These are phyloP conservation scores for Trichoderma parareesei DNA, from an alignment of 495 filamentous ascomycete genomes.

Conservation along the genomic window DNA sequence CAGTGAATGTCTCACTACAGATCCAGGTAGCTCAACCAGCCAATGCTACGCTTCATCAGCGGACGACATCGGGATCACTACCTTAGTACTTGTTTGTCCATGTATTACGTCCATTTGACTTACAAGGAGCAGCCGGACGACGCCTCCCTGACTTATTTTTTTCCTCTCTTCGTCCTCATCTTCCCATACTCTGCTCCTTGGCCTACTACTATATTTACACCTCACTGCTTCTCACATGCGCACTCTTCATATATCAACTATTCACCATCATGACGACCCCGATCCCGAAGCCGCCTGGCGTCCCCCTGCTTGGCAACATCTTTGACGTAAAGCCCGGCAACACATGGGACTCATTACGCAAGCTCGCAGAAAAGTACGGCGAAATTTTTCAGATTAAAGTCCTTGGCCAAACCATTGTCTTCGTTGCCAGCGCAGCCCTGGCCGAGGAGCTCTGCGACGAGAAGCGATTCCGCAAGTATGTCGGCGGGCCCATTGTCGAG, in stretches of 20 bases:
- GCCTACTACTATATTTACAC: background rate
- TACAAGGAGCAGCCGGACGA: background rate
- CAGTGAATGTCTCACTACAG: constrained; percentile 3
- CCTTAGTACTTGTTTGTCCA: background rate
- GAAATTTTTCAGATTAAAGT: constrained; percentile 56
- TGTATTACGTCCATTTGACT: background rate
- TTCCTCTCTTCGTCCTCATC: background rate
- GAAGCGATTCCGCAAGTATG: constrained; percentile 43
- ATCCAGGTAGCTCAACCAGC: background rate
- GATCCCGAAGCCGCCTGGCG: constrained; percentile 58
- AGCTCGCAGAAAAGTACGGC: constrained; percentile 45
- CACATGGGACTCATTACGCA: constrained; percentile 53
- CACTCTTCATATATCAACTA: too few species aligned
- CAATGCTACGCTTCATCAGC: background rate
- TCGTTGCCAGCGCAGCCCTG: constrained; percentile 55
- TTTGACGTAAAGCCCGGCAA: constrained; percentile 51
- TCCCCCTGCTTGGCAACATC: constrained; percentile 63
- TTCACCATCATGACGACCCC: constrained; percentile 31
- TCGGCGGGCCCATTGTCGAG: constrained; percentile 41
- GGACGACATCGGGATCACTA: background rate
- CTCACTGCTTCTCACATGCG: too few species aligned
- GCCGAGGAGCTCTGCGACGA: constrained; percentile 37
- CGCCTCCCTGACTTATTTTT: background rate
- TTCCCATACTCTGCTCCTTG: background rate
- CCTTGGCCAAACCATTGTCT: constrained; percentile 51